phyloP scores from a whole-genome alignment of 768 basidiomycete genomes.

The Macrocybe gigantea region DNA sequence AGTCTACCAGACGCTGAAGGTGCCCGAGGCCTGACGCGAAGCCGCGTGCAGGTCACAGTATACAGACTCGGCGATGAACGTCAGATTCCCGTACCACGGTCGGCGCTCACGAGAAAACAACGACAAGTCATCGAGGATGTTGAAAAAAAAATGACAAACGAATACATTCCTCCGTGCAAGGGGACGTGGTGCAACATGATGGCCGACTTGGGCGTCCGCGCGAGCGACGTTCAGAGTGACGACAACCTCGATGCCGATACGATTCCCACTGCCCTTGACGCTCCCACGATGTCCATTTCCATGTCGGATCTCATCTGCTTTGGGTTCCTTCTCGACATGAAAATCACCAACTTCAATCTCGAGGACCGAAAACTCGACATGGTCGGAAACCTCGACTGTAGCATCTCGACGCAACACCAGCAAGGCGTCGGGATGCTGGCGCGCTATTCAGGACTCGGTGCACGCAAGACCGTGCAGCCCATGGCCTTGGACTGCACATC shows the following conservation, averaged over 20 bases:
- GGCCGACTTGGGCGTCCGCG: constrained; percentile 5
- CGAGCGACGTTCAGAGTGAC: background rate
- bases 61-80: background rate
- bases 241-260: constrained; percentile 6
- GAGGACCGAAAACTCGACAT: constrained; percentile 2
- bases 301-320: constrained; percentile 6
- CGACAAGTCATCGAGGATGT: background rate
- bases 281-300: constrained; percentile 2
- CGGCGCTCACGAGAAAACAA: background rate
- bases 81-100: background rate
- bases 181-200: constrained; percentile 9
- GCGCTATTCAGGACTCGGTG: constrained; percentile 3
- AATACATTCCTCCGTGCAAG: constrained; percentile 1
- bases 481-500: background rate
- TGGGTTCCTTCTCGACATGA: constrained; percentile 6
- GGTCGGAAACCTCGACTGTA: constrained; percentile 1
- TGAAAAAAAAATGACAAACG: background rate
- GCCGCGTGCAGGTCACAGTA: too few species aligned
- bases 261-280: constrained; percentile 2
- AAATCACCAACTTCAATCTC: background rate
- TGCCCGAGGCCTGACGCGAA: too few species aligned
- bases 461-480: background rate
- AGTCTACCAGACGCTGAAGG: too few species aligned
- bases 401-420: constrained; percentile 7
- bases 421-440: constrained; percentile 7